Base-by-base conservation (phyloP, 805 yeast genomes). In the Kodamaea kaohsiungensis region DNA sequence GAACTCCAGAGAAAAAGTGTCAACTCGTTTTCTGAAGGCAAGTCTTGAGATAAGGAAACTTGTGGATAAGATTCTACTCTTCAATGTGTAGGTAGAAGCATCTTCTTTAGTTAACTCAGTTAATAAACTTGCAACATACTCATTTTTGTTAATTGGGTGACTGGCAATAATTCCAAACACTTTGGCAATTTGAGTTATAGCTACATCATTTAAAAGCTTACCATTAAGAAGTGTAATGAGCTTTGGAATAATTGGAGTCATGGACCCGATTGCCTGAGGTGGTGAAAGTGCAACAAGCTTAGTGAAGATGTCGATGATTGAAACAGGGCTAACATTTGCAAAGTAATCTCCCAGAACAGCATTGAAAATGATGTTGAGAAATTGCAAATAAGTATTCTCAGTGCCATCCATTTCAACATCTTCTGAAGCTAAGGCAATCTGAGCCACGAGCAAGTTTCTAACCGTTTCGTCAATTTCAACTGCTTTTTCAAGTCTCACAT, bases 401-500 rank as follows among this genome's bases (percentile, higher is more conserved):
- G 56, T 53, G 8, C 50, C 43, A 2, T 51, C 65, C 64, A 52
- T 61, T 35, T 60, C 56, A 0, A 56, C 48, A 49, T 66, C 70
- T 1, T 47, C 47, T 8, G 49, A 46, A 2, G 40, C 40, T 3
- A 17, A n/a, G 0, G 46, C 49, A 16, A 73, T 65, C 35, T 68
- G 65, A 1, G 52, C 16, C n/a, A 59, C 55, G 16, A 73, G 55
- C 7, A 64, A 57, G 0, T 49, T 45, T 19, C 73, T 72, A 1
- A 88, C 89, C 2, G 61, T 64, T 0, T 75, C 75, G 62, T 91
- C 96, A 43, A 80, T 70, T 42, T 83, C 87, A 9, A 89, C 50
- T 0, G 93, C 89, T 55, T 83, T 88, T 8, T 87, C 90, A 22
- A 89, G 61, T 61, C 93, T 77, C 0, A 81, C 70, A 2, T 75